A percentile compares a stretch with the other conserved stretches of the same genome.
These are phyloP conservation scores for Ochetophila trinervis DNA, from an alignment of 306 rosid genomes.

Conservation along the genomic window DNA sequence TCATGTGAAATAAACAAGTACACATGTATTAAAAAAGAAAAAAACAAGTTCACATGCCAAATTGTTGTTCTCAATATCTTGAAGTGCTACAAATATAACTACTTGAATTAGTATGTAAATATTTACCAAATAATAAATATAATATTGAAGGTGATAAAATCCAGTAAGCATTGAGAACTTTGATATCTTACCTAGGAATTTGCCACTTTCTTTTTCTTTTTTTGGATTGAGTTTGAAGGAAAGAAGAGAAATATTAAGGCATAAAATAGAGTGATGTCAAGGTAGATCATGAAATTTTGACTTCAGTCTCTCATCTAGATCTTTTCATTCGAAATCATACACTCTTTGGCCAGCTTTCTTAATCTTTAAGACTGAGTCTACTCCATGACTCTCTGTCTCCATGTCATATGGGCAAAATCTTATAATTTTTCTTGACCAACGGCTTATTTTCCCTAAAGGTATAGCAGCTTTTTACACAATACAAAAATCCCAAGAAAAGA, in stretches of 20 bases:
- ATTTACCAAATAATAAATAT: not conserved
- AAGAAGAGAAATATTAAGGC: no score
- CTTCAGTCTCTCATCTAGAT: slow-evolving; percentile 5
- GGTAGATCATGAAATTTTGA: slow-evolving; percentile 17
- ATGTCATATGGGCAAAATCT: not conserved
- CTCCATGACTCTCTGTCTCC: not conserved
- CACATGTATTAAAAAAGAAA: slow-evolving; percentile 31
- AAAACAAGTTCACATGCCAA: slow-evolving; percentile 21
- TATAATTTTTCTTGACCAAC: not conserved
- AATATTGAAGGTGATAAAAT: slow-evolving; percentile 10
- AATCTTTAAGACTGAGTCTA: not conserved
- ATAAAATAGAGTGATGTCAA: not conserved
- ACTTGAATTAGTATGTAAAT: not conserved
- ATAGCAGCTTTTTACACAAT: not conserved
- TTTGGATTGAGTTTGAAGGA: slow-evolving; percentile 4
- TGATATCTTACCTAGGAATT: not conserved
- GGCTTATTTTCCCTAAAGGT: not conserved
- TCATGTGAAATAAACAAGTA: slow-evolving; percentile 12
- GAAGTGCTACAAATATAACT: slow-evolving; percentile 4
- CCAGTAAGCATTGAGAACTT: slow-evolving; percentile 9
- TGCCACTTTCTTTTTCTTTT: not conserved
- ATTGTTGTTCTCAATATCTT: slow-evolving; percentile 12
- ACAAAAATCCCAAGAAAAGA: not conserved
- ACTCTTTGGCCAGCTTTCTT: no score
- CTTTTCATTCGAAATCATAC: not conserved